Conservation (phyloP, 2,329 filamentous ascomycete genomes). For the Exophiala calicioides region DNA sequence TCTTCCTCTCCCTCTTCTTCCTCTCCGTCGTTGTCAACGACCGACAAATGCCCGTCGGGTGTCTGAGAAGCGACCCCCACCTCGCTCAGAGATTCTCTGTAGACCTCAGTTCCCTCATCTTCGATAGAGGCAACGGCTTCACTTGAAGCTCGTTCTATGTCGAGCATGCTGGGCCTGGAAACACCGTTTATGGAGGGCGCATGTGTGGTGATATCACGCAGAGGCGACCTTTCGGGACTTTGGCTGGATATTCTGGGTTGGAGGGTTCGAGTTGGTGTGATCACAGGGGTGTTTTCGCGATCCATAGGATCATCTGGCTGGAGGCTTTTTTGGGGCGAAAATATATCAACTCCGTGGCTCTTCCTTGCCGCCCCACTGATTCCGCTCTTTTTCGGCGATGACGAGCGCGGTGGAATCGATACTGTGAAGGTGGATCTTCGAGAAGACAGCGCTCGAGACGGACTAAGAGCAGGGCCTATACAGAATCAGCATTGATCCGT, state of each 20-base stretch:
- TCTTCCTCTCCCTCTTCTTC: no score
- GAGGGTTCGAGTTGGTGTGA: not conserved
- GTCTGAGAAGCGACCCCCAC: not conserved
- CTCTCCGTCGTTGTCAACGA: slow-evolving; percentile 18
- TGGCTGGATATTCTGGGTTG: slow-evolving; percentile 4
- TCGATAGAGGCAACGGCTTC: slow-evolving; percentile 10
- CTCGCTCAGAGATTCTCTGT: slow-evolving; percentile 7
- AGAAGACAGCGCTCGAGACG: slow-evolving; percentile 41
- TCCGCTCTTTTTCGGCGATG: slow-evolving; percentile 49
- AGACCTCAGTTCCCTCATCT: slow-evolving; percentile 6
- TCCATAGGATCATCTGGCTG: slow-evolving; percentile 27
- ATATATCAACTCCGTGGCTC: slow-evolving; percentile 24
- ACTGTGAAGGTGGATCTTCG: slow-evolving; percentile 38
- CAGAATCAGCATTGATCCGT: not conserved
- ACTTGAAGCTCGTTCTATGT: slow-evolving; percentile 10
- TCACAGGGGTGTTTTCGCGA: slow-evolving; percentile 24
- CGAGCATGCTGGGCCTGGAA: slow-evolving; percentile 6
- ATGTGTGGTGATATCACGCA: slow-evolving; percentile 20
- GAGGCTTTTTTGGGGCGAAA: slow-evolving; percentile 19
- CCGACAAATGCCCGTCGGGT: slow-evolving; percentile 5
- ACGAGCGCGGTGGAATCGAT: slow-evolving; percentile 43
- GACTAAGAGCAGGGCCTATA: slow-evolving; percentile 35
- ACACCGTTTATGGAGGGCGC: slow-evolving; percentile 16
- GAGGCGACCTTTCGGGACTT: slow-evolving; percentile 21
- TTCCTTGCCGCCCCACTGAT: slow-evolving; percentile 42